Base-by-base conservation (phyloP, 192 early-diverging fungal genomes). In the Umbelopsis sp. region DNA sequence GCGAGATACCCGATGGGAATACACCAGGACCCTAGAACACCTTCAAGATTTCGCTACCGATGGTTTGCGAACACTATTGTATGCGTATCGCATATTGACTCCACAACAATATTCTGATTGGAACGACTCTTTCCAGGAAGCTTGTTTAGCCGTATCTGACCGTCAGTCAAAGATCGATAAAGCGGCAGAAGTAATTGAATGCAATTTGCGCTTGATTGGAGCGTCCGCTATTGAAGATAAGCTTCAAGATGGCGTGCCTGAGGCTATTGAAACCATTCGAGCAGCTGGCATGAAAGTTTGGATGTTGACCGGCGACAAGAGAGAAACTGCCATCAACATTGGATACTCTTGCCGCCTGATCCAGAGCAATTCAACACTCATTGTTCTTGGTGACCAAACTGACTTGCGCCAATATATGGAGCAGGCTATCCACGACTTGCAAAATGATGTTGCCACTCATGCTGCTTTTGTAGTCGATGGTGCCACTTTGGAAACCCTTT, bases 321-420 rank as follows among this genome's bases (percentile, higher is more conserved):
- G 89, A 21, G 95, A 97, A 69, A 97, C 95, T 0, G 95, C 95
- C 0, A 90, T 97, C 67, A 97, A 97, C 72, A 95, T 97, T 81
- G 93, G 89, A 22, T 87, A 91, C 49, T 90, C 94, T 0, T 93
- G 90, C 47, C 83, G 87, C 3, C 75, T 96, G 25, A 80, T 91
- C 20, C 82, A 85, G 47, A 67, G 78, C 23, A 71, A 85, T 46
- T 86, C 85, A 2, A 79, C 67, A 4, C 78, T 78, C 27, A 86
- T 81, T 55, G 80, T 87, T 23, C 64, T 82, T 18, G 71, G 83
- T 48, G 76, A 68, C 18, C 45, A 51, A 58, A 65, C 73, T 25
- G 76, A 77, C 45, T 68, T 79, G 30, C 79, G 66, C 46, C 66
- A 64, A 1, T 46, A 79, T 46, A 71, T 82, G 53, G 74, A 73